Base-by-base conservation (phyloP, 805 yeast species). In the Diddensiella santjacobensis region DNA sequence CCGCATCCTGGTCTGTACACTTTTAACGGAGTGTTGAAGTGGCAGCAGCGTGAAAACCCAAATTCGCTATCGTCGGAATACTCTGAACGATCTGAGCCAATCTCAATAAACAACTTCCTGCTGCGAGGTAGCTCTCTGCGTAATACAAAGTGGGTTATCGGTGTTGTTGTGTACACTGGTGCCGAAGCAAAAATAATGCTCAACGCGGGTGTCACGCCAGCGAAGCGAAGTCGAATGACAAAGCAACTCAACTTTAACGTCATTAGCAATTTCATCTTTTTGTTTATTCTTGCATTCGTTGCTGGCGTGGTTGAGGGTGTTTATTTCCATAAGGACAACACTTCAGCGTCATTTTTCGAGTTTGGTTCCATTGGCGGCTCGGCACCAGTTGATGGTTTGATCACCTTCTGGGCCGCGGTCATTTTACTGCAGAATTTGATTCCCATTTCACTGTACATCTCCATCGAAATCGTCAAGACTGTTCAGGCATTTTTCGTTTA, bases 381-480 rank as follows among this genome's bases (percentile, higher is more conserved):
- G 2, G 70, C 91, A 0, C 78, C 87, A 0, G 73, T 74, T 5
- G 82, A 80, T 56, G 95, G 90, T 45, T 63, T 81, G 4, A 75
- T 84, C 40, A 73, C 80, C 13, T 86, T 84, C 60, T 82, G 82
- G 65, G 91, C 86, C 24, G 80, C 83, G 1, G 71, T 85, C 56
- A 83, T 85, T 60, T 71, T 85, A 57, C 81, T 84, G 62, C 93
- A 86, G 67, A 75, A 87, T 2, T 70, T 85, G 66, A 87, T 85
- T 38, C 95, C 95, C 6, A 84, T 85, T 56, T 85, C 95, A 2
- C 74, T 85, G 48, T 85, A 84, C 63, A 80, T 85, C 51, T 79
- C 91, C 31, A 79, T 86, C 56, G 95, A 85, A 64, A 84, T 85
- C 54, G 81, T 85, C 65, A 84, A 85, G 58, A 83, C 91, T 1